Percentiles rank a stretch among this genome's conserved stretches.
Evolutionary conservation across 2,329 filamentous ascomycete species (phyloP).

Genomic region (Neofusicoccum laricinum): DNA sequence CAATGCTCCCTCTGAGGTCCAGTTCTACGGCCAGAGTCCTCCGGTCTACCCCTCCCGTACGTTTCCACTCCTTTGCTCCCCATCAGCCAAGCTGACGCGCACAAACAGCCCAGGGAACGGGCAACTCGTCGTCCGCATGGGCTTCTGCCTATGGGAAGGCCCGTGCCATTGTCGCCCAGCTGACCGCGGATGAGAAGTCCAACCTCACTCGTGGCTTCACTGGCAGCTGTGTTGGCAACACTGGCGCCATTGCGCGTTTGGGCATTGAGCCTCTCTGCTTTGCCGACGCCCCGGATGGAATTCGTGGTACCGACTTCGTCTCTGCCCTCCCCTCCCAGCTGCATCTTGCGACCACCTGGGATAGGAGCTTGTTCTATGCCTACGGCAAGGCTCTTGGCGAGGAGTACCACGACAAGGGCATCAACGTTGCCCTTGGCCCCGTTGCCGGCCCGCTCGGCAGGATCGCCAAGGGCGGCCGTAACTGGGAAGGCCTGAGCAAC

Average conservation of each 20-base stretch:
- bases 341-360: slow-evolving; percentile 39
- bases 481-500: slow-evolving; percentile 70
- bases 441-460: slow-evolving; percentile 67
- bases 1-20: slow-evolving; percentile 25
- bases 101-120: slow-evolving; percentile 24
- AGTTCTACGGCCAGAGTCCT: slow-evolving; percentile 28
- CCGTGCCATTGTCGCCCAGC: slow-evolving; percentile 35
- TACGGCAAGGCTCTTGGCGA: slow-evolving; percentile 32
- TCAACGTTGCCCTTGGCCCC: slow-evolving; percentile 68
- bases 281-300: slow-evolving; percentile 36
- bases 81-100: slow-evolving; percentile 7
- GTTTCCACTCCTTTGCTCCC: not conserved
- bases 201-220: slow-evolving; percentile 37
- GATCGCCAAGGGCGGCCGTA: slow-evolving; percentile 56
- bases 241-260: slow-evolving; percentile 34
- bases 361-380: slow-evolving; percentile 32
- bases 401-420: slow-evolving; percentile 42
- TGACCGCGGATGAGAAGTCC: slow-evolving; percentile 44
- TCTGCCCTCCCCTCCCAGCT: slow-evolving; percentile 31
- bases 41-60: slow-evolving; percentile 31
- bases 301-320: slow-evolving; percentile 31
- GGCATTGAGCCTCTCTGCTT: slow-evolving; percentile 39
- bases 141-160: slow-evolving; percentile 34
- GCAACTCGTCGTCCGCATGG: slow-evolving; percentile 22
- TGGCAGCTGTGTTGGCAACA: slow-evolving; percentile 34